Evolutionary conservation across 371 early-diverging fungal genomes (phyloP).

Genomic region (Blakeslea trispora): DNA sequence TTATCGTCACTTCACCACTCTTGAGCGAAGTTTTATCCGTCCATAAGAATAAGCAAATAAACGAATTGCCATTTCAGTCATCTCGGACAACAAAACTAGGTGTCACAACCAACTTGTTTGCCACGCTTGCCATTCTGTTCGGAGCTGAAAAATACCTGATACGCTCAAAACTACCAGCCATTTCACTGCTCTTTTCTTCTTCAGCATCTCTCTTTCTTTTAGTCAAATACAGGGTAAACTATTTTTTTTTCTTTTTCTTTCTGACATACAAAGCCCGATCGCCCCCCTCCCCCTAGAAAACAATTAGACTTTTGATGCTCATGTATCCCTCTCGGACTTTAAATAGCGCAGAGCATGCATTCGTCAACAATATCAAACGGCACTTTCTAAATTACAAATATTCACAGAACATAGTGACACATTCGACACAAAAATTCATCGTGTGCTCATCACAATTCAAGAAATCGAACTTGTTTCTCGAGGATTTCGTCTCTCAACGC

Average conservation of each 20-base stretch:
- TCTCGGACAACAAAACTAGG: constrained; percentile 18
- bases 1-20: constrained; percentile 65
- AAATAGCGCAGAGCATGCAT: constrained; percentile 52
- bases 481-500: constrained; percentile 67
- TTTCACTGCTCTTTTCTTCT: constrained; percentile 33
- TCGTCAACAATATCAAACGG: constrained; percentile 52
- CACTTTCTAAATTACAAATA: constrained; percentile 48
- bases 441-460: constrained; percentile 65
- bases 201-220: constrained; percentile 40
- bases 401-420: constrained; percentile 55
- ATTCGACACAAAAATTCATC: constrained; percentile 62
- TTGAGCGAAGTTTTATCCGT: constrained; percentile 52
- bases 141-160: constrained; percentile 30
- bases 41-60: constrained; percentile 40
- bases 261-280: no score
- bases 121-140: constrained; percentile 23
- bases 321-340: background rate
- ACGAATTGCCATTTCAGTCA: constrained; percentile 27
- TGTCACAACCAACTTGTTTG: constrained; percentile 16
- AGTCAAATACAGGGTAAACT: constrained; percentile 42
- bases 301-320: no score
- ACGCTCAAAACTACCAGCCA: constrained; percentile 19
- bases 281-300: no score
- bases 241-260: background rate
- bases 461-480: constrained; percentile 75